phyloP scores from a whole-genome alignment of 257 asterid species.

The Plantago elongata region DNA sequence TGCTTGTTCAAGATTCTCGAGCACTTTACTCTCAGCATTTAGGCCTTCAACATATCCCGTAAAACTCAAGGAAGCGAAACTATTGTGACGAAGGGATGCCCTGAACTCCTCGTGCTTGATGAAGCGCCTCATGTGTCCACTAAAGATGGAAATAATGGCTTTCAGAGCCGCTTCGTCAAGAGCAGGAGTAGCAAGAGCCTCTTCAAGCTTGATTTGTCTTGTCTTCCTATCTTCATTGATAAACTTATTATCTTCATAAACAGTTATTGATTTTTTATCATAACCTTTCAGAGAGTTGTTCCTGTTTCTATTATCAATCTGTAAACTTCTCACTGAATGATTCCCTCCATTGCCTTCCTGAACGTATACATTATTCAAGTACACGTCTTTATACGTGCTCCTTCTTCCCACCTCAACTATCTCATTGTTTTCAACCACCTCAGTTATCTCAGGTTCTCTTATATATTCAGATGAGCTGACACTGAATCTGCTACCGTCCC shows the following conservation, averaged over 20 bases:
- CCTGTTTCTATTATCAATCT: constrained; percentile 22
- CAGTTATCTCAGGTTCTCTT: constrained; percentile 27
- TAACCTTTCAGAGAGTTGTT: constrained; percentile 28
- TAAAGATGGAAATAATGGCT: constrained; percentile 68
- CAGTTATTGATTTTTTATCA: constrained; percentile 10
- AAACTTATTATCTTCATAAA: constrained; percentile 14
- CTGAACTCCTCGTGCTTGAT: constrained; percentile 58
- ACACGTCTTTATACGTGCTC: constrained; percentile 25
- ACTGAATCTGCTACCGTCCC: constrained; percentile 29
- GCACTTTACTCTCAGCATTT: constrained; percentile 44
- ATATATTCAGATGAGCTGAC: constrained; percentile 24
- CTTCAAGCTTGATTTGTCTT: constrained; percentile 32
- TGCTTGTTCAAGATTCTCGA: constrained; percentile 68
- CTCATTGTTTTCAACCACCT: constrained; percentile 32
- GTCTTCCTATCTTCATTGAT: constrained; percentile 27
- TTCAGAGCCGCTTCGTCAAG: constrained; percentile 67
- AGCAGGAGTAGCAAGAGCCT: constrained; percentile 42
- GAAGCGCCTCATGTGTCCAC: constrained; percentile 42
- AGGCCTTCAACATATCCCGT: constrained; percentile 35
- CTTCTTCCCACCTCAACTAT: constrained; percentile 44
- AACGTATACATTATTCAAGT: constrained; percentile 35
- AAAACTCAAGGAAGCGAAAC: constrained; percentile 48
- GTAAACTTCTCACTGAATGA: constrained; percentile 9
- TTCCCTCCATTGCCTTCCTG: constrained; percentile 21
- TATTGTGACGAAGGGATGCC: constrained; percentile 51